Percentiles rank a stretch among this genome's conserved stretches.
phyloP scores from a whole-genome alignment of 2,329 filamentous ascomycete genomes.

The Passalora sequoiae region DNA sequence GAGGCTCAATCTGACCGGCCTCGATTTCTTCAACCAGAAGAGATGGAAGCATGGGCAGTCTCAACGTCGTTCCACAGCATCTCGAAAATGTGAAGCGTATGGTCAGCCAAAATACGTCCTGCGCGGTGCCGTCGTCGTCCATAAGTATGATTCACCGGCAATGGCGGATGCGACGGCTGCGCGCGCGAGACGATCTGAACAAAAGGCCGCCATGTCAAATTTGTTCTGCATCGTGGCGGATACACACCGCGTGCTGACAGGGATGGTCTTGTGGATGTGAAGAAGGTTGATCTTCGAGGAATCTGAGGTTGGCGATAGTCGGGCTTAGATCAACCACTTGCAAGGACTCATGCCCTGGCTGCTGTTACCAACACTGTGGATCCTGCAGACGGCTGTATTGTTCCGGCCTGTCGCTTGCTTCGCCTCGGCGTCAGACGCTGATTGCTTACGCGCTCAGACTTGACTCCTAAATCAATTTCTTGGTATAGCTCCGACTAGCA shows the following conservation, averaged over 20 bases:
- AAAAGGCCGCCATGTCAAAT: too few species aligned
- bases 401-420: too few species aligned
- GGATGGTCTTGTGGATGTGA: conserved; percentile 2
- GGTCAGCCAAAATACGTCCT: conserved; percentile 5
- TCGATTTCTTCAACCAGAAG: conserved; percentile 11
- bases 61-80: conserved; percentile 11
- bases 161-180: not conserved
- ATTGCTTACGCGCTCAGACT: too few species aligned
- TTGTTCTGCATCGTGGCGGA: not conserved
- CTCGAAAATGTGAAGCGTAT: conserved; percentile 12
- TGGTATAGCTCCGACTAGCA: too few species aligned
- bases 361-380: too few species aligned
- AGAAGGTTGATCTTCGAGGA: conserved; percentile 12
- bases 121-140: conserved; percentile 1
- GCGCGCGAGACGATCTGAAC: not conserved
- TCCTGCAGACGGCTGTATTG: too few species aligned
- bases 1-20: conserved; percentile 9
- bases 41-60: conserved; percentile 6
- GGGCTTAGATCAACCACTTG: conserved; percentile 2
- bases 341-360: not conserved
- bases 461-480: too few species aligned
- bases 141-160: not conserved
- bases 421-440: too few species aligned
- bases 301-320: conserved; percentile 1
- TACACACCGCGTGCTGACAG: too few species aligned